A percentile compares a stretch with the other conserved stretches of the same genome.
These are phyloP conservation scores for Catharanthus roseus DNA, from an alignment of 257 asterid species.

Conservation along the genomic window DNA sequence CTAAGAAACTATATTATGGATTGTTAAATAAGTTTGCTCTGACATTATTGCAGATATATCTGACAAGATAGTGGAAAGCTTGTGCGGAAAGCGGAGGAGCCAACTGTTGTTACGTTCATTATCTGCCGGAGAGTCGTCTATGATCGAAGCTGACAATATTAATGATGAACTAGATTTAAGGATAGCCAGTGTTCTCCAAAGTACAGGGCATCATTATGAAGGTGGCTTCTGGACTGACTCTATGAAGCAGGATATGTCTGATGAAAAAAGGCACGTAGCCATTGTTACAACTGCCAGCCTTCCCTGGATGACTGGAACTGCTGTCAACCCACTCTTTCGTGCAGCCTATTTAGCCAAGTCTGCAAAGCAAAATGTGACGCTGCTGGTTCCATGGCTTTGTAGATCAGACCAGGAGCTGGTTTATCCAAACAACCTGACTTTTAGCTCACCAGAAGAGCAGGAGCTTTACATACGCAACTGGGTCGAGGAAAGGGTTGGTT, in stretches of 20 bases:
- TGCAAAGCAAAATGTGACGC: constrained; percentile 78
- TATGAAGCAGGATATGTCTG: constrained; percentile 41
- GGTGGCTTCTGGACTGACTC: constrained; percentile 85
- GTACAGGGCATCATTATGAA: constrained; percentile 88
- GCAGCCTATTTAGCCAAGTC: constrained; percentile 93
- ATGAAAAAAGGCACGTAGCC: constrained; percentile 84
- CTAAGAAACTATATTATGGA: neutral
- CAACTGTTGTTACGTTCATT: constrained; percentile 59
- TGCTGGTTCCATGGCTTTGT: constrained; percentile 98
- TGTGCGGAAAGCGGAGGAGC: constrained; percentile 77
- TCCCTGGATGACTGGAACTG: constrained; percentile 99
- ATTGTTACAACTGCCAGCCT: constrained; percentile 99
- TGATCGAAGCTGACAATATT: constrained; percentile 57
- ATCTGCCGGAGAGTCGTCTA: constrained; percentile 60
- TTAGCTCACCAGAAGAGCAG: constrained; percentile 92
- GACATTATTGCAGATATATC: constrained; percentile 61
- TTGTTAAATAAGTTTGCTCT: neutral
- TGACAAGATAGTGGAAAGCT: constrained; percentile 85
- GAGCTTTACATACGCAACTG: constrained; percentile 80
- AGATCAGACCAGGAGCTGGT: constrained; percentile 92
- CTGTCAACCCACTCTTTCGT: constrained; percentile 94
- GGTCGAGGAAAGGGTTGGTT: constrained; percentile 97
- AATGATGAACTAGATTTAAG: constrained; percentile 79
- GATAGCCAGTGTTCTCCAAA: constrained; percentile 87
- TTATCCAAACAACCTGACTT: constrained; percentile 78